Percentiles rank a stretch among this genome's conserved stretches.
Evolutionary conservation across 148 eudicot species (phyloP).

Genomic region (Camellia japonica): DNA sequence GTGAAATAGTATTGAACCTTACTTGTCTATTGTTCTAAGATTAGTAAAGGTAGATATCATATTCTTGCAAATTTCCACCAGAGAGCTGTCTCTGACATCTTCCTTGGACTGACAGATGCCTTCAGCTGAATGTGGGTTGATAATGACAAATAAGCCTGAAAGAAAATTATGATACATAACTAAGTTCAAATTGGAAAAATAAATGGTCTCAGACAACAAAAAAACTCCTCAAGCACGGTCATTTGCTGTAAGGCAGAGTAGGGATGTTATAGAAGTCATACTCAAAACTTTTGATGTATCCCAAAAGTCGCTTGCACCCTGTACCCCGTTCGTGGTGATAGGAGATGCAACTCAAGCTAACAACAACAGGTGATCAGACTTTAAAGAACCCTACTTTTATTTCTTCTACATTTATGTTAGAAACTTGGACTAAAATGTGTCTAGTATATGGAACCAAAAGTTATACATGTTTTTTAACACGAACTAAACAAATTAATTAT

Average conservation of each 20-base stretch:
- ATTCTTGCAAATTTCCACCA: constrained; percentile 50
- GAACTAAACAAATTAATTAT: neutral
- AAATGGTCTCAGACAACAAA: neutral
- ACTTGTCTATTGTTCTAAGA: constrained; percentile 51
- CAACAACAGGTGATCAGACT: neutral
- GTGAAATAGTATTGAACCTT: constrained; percentile 23
- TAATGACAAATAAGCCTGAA: constrained; percentile 70
- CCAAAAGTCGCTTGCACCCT: neutral
- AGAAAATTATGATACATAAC: neutral
- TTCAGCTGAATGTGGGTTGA: constrained; percentile 39
- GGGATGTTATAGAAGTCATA: too few species aligned
- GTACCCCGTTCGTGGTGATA: neutral
- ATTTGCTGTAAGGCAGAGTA: too few species aligned
- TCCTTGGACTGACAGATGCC: constrained; percentile 30
- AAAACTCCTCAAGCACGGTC: too few species aligned
- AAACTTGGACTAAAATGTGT: neutral
- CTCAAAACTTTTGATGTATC: neutral
- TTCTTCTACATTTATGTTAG: neutral
- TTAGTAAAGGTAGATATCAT: constrained; percentile 60
- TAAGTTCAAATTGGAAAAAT: neutral
- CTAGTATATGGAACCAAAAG: neutral
- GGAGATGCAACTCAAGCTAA: neutral
- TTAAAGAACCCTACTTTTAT: neutral
- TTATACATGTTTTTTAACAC: neutral
- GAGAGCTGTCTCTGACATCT: constrained; percentile 38